Conservation (phyloP, 2,329 filamentous ascomycete species). For the Annulohypoxylon truncatum region DNA sequence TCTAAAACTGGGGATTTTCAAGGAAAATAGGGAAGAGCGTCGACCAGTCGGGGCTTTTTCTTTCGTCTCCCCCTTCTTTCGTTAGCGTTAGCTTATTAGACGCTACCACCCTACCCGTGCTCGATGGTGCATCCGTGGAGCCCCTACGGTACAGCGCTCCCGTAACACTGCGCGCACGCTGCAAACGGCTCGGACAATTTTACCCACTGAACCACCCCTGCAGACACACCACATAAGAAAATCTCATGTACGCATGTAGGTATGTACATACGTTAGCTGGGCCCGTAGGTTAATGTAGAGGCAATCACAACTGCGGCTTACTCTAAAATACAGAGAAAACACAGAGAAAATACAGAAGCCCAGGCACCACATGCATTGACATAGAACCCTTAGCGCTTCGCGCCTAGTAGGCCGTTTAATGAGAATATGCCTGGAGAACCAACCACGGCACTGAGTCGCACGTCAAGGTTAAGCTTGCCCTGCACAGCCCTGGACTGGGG, state of each 20-base stretch:
- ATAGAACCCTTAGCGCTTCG: constrained; percentile 5
- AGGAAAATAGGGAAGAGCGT: constrained; percentile 2
- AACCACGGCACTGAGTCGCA: constrained; percentile 33
- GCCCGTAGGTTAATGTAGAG: constrained; percentile 10
- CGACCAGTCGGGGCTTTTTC: constrained; percentile 40
- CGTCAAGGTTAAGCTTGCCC: constrained; percentile 34
- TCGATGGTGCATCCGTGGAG: constrained; percentile 22
- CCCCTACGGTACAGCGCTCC: constrained; percentile 34
- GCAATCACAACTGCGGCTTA: constrained; percentile 35
- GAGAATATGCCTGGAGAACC: constrained; percentile 30
- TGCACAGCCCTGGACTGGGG: constrained; percentile 17
- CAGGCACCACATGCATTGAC: constrained; percentile 12
- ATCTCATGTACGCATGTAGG: constrained; percentile 27
- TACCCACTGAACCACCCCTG: constrained; percentile 37
- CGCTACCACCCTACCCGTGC: constrained; percentile 35
- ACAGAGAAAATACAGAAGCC: constrained; percentile 10
- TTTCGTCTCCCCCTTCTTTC: constrained; percentile 22
- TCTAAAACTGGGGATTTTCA: constrained; percentile 11
- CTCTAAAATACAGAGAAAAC: too few species aligned
- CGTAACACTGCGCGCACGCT: constrained; percentile 36
- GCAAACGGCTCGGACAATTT: constrained; percentile 45
- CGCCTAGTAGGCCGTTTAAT: constrained; percentile 16
- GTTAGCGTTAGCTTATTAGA: constrained; percentile 32
- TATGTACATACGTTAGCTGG: not conserved
- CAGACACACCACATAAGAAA: constrained; percentile 34